A percentile compares a stretch with the other conserved stretches of the same genome.
phyloP scores from a whole-genome alignment of 164 flowering plant species.

The Litsea cubeba region DNA sequence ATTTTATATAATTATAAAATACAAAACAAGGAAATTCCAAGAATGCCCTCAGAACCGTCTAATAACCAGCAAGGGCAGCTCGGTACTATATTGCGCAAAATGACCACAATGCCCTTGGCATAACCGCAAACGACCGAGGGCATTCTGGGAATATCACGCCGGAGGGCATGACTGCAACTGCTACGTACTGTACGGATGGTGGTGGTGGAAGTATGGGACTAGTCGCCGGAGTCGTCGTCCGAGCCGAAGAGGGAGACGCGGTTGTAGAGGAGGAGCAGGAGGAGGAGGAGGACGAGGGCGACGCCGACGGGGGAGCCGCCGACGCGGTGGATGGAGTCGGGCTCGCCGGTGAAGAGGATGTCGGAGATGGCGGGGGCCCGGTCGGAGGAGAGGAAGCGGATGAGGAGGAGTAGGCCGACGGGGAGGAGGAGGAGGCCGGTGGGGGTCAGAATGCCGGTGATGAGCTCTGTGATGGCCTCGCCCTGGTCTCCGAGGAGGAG shows the following conservation, averaged over 20 bases:
- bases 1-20: no score
- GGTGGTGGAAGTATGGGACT: background rate
- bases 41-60: no score
- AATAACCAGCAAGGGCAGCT: no score
- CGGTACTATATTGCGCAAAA: background rate
- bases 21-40: no score
- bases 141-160: background rate
- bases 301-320: constrained; percentile 91
- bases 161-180: background rate
- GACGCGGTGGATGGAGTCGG: constrained; percentile 74
- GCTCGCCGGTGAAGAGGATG: constrained; percentile 67
- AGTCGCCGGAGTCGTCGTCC: constrained; percentile 33
- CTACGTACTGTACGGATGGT: background rate
- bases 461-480: constrained; percentile 46
- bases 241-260: constrained; percentile 60
- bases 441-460: constrained; percentile 58
- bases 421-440: constrained; percentile 70
- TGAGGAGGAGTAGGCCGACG: constrained; percentile 55
- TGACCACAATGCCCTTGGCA: background rate
- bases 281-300: constrained; percentile 58
- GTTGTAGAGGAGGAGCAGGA: constrained; percentile 60
- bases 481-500: constrained; percentile 52
- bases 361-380: constrained; percentile 45
- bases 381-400: constrained; percentile 82
- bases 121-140: background rate